Evolutionary conservation across 176 grass and related monocot species (phyloP).

Genomic region (Oryza meridionalis): DNA sequence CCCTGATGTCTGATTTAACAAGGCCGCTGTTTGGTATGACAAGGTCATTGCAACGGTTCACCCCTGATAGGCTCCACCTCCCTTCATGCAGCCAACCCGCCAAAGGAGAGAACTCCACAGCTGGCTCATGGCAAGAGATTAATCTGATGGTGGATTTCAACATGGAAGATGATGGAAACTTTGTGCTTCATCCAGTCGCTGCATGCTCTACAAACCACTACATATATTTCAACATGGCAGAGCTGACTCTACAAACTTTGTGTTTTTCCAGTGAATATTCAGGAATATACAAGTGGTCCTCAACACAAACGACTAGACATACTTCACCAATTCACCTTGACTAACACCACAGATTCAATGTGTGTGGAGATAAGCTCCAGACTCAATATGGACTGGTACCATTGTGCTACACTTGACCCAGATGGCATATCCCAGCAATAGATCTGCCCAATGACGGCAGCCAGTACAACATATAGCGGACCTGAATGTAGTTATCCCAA

Average conservation of each 20-base stretch:
- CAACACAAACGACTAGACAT: conserved; percentile 26
- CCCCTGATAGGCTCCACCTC: not conserved
- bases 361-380: not conserved
- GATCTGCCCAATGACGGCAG: conserved; percentile 20
- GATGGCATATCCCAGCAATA: conserved; percentile 51
- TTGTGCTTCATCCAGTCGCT: conserved; percentile 26
- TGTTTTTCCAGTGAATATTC: conserved; percentile 4
- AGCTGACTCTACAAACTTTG: too few species aligned
- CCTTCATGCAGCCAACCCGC: not conserved
- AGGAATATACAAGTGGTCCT: conserved; percentile 35
- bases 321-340: conserved; percentile 15
- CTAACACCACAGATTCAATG: not conserved
- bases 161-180: conserved; percentile 32
- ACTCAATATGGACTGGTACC: not conserved
- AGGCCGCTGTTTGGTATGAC: conserved; percentile 40
- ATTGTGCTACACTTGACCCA: conserved; percentile 48
- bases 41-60: not conserved
- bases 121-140: conserved; percentile 32
- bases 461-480: not conserved
- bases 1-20: conserved; percentile 49
- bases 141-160: conserved; percentile 32
- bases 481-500: not conserved
- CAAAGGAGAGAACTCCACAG: not conserved
- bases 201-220: conserved; percentile 7
- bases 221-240: too few species aligned